Evolutionary conservation across 306 rosid genomes (phyloP).

Genomic region (Casuarina cunninghamiana): DNA sequence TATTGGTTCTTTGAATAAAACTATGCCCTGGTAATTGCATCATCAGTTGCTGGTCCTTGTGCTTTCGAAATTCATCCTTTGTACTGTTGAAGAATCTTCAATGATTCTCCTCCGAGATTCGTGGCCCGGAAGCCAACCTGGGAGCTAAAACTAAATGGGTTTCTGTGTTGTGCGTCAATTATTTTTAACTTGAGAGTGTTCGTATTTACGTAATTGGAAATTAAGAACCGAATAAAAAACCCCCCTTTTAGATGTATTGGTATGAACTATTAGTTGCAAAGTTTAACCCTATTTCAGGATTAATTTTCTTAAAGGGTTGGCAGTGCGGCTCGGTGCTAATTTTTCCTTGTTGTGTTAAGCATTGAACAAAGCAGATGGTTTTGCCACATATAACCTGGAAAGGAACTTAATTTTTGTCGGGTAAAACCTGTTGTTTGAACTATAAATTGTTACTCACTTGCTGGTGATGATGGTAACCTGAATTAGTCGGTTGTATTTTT

Average conservation of each 20-base stretch:
- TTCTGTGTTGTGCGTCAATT: no score
- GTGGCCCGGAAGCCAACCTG: neutral
- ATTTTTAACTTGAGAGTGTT: no score
- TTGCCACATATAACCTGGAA: neutral
- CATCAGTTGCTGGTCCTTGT: neutral
- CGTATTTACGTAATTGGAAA: no score
- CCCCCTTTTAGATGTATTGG: no score
- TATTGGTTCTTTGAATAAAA: neutral
- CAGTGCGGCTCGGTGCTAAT: no score
- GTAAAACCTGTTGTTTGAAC: neutral
- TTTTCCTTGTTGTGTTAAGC: no score
- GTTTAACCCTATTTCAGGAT: no score
- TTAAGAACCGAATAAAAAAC: no score
- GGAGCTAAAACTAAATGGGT: conserved; percentile 22
- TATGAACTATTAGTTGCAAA: no score
- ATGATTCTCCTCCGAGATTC: neutral
- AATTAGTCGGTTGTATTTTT: neutral
- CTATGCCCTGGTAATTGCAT: neutral
- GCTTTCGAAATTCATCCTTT: neutral
- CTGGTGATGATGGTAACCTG: neutral
- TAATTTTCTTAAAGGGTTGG: neutral
- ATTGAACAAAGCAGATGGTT: no score
- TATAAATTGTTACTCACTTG: neutral
- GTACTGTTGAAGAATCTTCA: neutral
- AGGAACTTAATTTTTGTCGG: neutral